A percentile compares a stretch with the other conserved stretches of the same genome.
Evolutionary conservation across 2,329 filamentous ascomycete genomes (phyloP).

Genomic region (Exophiala xenobiotica): DNA sequence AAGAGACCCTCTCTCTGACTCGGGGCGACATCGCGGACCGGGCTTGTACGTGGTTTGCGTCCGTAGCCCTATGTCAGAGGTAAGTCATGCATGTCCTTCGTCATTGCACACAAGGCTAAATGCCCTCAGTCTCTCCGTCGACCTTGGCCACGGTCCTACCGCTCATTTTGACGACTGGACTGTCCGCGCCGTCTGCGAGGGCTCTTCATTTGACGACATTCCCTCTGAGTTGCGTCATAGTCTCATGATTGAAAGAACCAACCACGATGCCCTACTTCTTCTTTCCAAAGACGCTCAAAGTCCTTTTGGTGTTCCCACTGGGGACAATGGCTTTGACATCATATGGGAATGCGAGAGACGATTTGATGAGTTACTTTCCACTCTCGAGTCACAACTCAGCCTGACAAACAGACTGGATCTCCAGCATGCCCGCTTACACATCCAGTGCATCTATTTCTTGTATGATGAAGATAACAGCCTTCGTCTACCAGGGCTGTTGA

Average conservation of each 20-base stretch:
- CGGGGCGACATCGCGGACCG: not conserved
- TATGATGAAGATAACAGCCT: not conserved
- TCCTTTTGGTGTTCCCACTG: conserved; percentile 1
- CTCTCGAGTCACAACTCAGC: not conserved
- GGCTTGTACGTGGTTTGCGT: conserved; percentile 5
- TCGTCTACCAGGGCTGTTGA: not conserved
- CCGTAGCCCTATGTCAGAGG: conserved; percentile 7
- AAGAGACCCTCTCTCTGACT: not conserved
- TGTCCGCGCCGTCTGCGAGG: not conserved
- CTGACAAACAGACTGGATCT: conserved; percentile 4
- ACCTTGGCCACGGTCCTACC: not conserved
- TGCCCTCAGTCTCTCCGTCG: not conserved
- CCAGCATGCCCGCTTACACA: not conserved
- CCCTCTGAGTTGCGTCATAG: conserved; percentile 3
- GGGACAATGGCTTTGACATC: not conserved
- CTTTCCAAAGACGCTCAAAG: not conserved
- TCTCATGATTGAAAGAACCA: conserved; percentile 7
- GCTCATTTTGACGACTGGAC: conserved; percentile 5
- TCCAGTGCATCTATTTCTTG: conserved; percentile 5
- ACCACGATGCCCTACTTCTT: conserved; percentile 1
- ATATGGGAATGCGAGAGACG: not conserved
- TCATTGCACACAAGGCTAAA: not conserved
- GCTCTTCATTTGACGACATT: not conserved
- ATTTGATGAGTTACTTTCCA: not conserved
- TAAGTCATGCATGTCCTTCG: not conserved